Evolutionary conservation across 2,329 filamentous ascomycete species (phyloP).

Genomic region (Xylariaceae sp.): DNA sequence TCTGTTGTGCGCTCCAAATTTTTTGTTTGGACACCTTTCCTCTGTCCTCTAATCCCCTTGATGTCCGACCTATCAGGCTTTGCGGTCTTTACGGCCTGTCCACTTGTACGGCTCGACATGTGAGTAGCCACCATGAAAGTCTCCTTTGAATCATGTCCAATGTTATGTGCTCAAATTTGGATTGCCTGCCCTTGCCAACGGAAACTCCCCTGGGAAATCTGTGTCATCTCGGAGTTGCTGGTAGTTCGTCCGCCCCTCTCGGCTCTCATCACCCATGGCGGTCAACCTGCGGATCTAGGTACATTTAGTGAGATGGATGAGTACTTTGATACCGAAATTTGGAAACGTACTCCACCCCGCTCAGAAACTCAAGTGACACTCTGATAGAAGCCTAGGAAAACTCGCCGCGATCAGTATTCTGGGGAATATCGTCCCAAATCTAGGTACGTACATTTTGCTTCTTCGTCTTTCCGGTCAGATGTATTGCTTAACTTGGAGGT

Average conservation of each 20-base stretch:
- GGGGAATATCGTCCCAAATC: too few species aligned
- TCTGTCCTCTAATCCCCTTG: slow-evolving; percentile 15
- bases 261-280: background rate
- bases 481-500: too few species aligned
- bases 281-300: background rate
- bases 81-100: slow-evolving; percentile 18
- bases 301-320: too few species aligned
- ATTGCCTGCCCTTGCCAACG: slow-evolving; percentile 3
- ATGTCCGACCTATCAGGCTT: slow-evolving; percentile 19
- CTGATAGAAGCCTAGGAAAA: too few species aligned
- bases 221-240: slow-evolving; percentile 15
- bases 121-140: slow-evolving; percentile 14
- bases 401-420: too few species aligned
- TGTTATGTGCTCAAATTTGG: slow-evolving; percentile 11
- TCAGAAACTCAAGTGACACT: too few species aligned
- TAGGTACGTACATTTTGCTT: too few species aligned
- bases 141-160: slow-evolving; percentile 4
- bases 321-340: too few species aligned
- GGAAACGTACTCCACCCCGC: too few species aligned
- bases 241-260: slow-evolving; percentile 7
- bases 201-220: slow-evolving; percentile 6
- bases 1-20: slow-evolving; percentile 16
- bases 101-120: slow-evolving; percentile 17
- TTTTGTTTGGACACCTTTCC: slow-evolving; percentile 16
- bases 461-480: too few species aligned